phyloP scores from a whole-genome alignment of 176 grass and related monocot genomes.

The Themeda triandra region DNA sequence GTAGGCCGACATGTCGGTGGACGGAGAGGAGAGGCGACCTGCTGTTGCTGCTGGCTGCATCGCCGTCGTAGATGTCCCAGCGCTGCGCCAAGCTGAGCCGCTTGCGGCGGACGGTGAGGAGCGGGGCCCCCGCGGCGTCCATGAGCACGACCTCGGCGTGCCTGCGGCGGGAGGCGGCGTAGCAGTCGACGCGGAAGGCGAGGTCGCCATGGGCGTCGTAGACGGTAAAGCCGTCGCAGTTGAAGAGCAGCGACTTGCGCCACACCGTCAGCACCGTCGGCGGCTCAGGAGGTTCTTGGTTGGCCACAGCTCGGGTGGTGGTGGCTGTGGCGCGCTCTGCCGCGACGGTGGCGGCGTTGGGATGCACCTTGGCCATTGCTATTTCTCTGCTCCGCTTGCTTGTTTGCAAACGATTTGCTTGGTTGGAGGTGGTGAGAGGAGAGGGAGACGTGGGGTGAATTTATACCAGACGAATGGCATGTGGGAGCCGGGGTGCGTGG shows the following conservation, averaged over 20 bases:
- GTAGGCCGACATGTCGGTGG: not conserved
- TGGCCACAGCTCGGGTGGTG: not conserved
- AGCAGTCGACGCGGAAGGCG: conserved; percentile 72
- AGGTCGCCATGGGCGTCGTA: conserved; percentile 65
- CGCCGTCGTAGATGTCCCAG: conserved; percentile 70
- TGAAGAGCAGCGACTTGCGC: conserved; percentile 88
- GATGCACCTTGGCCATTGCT: conserved; percentile 42
- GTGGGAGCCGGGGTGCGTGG: no score
- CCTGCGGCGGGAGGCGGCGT: conserved; percentile 31
- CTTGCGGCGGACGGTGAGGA: conserved; percentile 51
- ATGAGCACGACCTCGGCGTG: conserved; percentile 63
- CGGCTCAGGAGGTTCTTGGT: not conserved
- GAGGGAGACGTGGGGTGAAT: no score
- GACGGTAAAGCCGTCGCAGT: conserved; percentile 76
- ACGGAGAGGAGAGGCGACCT: conserved; percentile 30
- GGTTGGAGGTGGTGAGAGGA: no score
- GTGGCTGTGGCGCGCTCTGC: not conserved
- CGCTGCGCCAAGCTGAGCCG: conserved; percentile 24
- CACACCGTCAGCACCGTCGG: conserved; percentile 61
- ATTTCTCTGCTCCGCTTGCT: not conserved
- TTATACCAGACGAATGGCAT: no score
- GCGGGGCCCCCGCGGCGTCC: conserved; percentile 44
- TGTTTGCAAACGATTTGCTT: no score
- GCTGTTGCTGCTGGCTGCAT: not conserved
- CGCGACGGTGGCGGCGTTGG: conserved; percentile 24